phyloP scores from a whole-genome alignment of 352 stramenopile species.

The Blastocystis hominis region DNA sequence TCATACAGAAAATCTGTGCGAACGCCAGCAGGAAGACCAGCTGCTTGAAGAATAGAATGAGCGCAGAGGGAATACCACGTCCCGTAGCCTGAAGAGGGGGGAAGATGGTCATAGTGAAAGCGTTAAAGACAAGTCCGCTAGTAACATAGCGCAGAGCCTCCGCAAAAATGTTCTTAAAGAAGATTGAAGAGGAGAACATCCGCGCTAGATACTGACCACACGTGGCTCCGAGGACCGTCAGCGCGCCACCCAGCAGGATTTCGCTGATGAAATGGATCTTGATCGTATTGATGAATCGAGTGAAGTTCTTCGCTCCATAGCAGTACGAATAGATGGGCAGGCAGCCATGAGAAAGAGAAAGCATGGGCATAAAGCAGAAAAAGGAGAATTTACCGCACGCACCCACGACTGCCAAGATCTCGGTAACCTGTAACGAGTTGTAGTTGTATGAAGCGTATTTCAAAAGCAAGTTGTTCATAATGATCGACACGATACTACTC shows the following conservation, averaged over 20 bases:
- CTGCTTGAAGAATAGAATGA: constrained; percentile 40
- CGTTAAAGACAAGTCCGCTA: constrained; percentile 2
- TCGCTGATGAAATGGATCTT: constrained; percentile 22
- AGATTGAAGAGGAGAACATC: constrained; percentile 6
- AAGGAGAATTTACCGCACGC: constrained; percentile 45
- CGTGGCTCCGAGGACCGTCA: neutral
- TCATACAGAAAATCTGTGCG: neutral
- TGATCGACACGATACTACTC: constrained; percentile 18
- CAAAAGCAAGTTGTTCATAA: constrained; percentile 37
- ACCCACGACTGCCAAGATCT: constrained; percentile 46
- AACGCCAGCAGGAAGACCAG: constrained; percentile 21
- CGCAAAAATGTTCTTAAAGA: constrained; percentile 8
- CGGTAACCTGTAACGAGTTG: constrained; percentile 14
- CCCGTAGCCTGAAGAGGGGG: neutral
- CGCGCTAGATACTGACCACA: neutral
- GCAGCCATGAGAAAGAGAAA: constrained; percentile 30
- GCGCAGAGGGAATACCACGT: constrained; percentile 7
- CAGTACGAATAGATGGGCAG: constrained; percentile 48
- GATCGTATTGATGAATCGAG: neutral
- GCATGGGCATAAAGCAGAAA: constrained; percentile 53
- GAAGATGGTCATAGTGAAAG: constrained; percentile 27
- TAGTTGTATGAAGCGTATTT: constrained; percentile 12
- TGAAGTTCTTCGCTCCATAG: constrained; percentile 38
- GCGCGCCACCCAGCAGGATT: neutral
- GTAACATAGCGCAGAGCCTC: constrained; percentile 35